These are phyloP conservation scores for Naumovozyma castellii DNA, from an alignment of 805 yeast species.

Conservation along the genomic window DNA sequence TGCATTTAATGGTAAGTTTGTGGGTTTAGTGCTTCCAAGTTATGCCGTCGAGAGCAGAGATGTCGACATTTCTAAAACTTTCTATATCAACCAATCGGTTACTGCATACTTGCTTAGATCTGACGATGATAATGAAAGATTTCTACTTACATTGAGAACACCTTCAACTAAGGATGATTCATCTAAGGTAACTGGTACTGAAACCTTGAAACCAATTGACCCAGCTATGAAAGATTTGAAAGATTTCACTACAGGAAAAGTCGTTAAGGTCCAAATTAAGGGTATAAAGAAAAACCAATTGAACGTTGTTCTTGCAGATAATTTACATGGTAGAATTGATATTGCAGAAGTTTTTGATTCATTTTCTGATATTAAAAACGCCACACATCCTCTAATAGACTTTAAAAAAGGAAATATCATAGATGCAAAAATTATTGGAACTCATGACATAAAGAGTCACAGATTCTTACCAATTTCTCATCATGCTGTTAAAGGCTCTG, in stretches of 20 bases:
- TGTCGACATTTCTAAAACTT: slow-evolving; percentile 46
- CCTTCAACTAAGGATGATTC: slow-evolving; percentile 14
- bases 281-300: slow-evolving; percentile 64
- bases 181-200: slow-evolving; percentile 8
- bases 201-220: slow-evolving; percentile 54
- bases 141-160: slow-evolving; percentile 53
- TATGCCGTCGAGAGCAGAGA: slow-evolving; percentile 48
- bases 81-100: slow-evolving; percentile 60
- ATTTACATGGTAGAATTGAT: slow-evolving; percentile 72
- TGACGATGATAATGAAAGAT: slow-evolving; percentile 63
- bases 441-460: slow-evolving; percentile 61
- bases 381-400: slow-evolving; percentile 45
- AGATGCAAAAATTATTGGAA: slow-evolving; percentile 64
- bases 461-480: slow-evolving; percentile 58
- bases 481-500: slow-evolving; percentile 42
- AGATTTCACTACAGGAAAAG: slow-evolving; percentile 51
- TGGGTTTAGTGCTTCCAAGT: slow-evolving; percentile 74
- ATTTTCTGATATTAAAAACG: slow-evolving; percentile 46
- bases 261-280: slow-evolving; percentile 51
- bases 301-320: slow-evolving; percentile 66
- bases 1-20: slow-evolving; percentile 66
- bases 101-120: slow-evolving; percentile 53
- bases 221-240: slow-evolving; percentile 35
- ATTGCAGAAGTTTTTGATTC: slow-evolving; percentile 56
- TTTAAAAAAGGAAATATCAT: slow-evolving; percentile 52